Conservation (phyloP, 768 basidiomycete species). For the Panellus pusillus region DNA sequence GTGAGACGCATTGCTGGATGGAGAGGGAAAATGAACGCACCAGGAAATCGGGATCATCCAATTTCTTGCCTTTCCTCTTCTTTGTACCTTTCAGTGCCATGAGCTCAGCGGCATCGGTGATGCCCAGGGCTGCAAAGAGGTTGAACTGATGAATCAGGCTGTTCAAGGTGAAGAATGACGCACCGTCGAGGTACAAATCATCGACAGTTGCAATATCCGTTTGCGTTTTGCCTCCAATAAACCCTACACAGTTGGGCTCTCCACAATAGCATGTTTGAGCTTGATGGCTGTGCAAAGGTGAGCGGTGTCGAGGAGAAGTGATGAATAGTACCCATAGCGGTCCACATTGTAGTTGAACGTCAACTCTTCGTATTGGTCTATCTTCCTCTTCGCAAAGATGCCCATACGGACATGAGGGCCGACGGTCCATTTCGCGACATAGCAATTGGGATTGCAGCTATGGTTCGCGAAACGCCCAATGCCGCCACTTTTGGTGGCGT, state of each 20-base stretch:
- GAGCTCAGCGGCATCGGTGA: slow-evolving; percentile 84
- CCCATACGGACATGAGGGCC: slow-evolving; percentile 92
- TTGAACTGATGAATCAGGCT: background rate
- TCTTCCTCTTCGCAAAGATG: slow-evolving; percentile 87
- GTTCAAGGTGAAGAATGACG: slow-evolving; percentile 18
- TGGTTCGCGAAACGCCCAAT: slow-evolving; percentile 98
- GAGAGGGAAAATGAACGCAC: slow-evolving; percentile 40
- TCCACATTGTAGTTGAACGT: slow-evolving; percentile 99
- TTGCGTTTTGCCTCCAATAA: slow-evolving; percentile 97
- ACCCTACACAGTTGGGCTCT: slow-evolving; percentile 92
- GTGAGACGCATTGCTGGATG: background rate
- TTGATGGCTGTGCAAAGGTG: slow-evolving; percentile 63
- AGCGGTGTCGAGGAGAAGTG: background rate
- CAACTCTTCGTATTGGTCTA: slow-evolving; percentile 81
- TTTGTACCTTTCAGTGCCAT: slow-evolving; percentile 88
- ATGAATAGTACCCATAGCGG: slow-evolving; percentile 82
- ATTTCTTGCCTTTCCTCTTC: slow-evolving; percentile 89
- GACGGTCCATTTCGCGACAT: slow-evolving; percentile 97
- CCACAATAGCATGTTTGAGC: slow-evolving; percentile 95
- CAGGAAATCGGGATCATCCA: slow-evolving; percentile 88
- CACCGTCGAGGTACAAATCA: slow-evolving; percentile 91
- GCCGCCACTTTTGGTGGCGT: slow-evolving; percentile 95
- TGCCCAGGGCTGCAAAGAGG: slow-evolving; percentile 73
- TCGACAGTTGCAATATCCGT: slow-evolving; percentile 95
- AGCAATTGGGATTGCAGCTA: slow-evolving; percentile 96